These are phyloP conservation scores for Teratosphaeria gauchensis DNA, from an alignment of 2,329 filamentous ascomycete species.

Conservation along the genomic window DNA sequence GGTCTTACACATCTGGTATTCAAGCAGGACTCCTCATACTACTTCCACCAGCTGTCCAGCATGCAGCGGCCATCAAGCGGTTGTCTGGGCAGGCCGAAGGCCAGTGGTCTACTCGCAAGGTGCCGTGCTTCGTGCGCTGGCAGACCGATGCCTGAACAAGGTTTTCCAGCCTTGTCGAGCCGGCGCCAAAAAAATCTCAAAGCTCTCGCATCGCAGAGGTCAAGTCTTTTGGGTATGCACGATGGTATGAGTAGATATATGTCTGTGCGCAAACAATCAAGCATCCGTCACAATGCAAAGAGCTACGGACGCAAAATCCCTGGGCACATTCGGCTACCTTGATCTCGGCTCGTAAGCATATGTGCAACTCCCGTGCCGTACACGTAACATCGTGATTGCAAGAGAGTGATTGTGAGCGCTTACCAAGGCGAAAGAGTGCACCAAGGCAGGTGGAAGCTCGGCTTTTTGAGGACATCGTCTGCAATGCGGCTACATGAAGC, in stretches of 20 bases:
- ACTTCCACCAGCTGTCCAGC: too few relatives aligned
- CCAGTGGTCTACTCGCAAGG: too few relatives aligned
- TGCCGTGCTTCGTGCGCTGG: too few relatives aligned
- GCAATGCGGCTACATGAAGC: too few relatives aligned
- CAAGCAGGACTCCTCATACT: too few relatives aligned
- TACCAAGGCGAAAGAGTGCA: background rate
- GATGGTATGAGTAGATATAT: background rate
- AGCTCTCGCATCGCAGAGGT: too few relatives aligned
- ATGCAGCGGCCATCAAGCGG: too few relatives aligned
- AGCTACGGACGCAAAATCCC: background rate
- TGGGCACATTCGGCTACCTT: background rate
- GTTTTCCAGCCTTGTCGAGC: too few relatives aligned
- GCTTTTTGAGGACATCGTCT: background rate
- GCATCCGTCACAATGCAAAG: background rate
- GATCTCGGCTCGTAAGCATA: background rate
- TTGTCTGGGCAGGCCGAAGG: too few relatives aligned
- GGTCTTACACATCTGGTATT: background rate
- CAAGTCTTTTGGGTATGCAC: too few relatives aligned
- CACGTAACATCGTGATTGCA: background rate
- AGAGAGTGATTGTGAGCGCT: background rate
- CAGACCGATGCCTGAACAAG: too few relatives aligned
- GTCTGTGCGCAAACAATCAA: background rate
- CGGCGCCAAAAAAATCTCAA: too few relatives aligned
- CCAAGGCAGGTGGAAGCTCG: background rate
- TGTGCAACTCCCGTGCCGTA: background rate